Percentiles rank a stretch among this genome's conserved stretches.
phyloP scores from a whole-genome alignment of 345 rosid species.

The Alliaria petiolata region DNA sequence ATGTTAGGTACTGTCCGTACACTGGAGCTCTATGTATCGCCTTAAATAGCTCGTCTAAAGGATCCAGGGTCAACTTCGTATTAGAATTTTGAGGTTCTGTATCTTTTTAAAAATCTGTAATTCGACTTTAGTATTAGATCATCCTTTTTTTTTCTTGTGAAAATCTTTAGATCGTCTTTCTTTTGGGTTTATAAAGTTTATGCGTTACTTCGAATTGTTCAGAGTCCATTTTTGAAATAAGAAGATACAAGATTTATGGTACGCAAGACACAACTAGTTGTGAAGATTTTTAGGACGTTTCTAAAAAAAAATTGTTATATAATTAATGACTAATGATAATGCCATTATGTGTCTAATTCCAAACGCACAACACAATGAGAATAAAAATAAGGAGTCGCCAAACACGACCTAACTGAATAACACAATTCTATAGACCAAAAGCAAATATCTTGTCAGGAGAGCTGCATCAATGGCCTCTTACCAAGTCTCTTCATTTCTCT shows the following conservation, averaged over 20 bases:
- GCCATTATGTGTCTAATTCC: background rate
- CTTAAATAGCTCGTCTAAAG: constrained; percentile 12
- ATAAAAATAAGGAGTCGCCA: background rate
- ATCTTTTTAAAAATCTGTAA: constrained; percentile 9
- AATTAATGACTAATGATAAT: background rate
- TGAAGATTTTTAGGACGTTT: background rate
- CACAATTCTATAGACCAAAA: background rate
- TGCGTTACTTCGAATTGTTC: background rate
- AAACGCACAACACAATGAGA: background rate
- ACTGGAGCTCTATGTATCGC: background rate
- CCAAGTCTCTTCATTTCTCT: constrained; percentile 94
- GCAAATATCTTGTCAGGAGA: constrained; percentile 33
- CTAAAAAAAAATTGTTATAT: background rate
- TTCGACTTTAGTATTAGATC: constrained; percentile 16
- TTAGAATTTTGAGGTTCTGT: constrained; percentile 3
- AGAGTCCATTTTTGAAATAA: background rate
- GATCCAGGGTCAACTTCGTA: background rate
- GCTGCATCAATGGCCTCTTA: constrained; percentile 75
- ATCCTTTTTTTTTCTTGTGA: background rate
- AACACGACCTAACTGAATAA: background rate
- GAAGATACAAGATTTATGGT: background rate
- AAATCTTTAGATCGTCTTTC: background rate
- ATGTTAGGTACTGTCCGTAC: constrained; percentile 13
- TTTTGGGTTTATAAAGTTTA: constrained; percentile 16
- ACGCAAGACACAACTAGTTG: background rate